Evolutionary conservation across 192 early-diverging fungal species (phyloP), one percentile per base, ranked within the genome.

Genomic region (Geranomyces variabilis): DNA sequence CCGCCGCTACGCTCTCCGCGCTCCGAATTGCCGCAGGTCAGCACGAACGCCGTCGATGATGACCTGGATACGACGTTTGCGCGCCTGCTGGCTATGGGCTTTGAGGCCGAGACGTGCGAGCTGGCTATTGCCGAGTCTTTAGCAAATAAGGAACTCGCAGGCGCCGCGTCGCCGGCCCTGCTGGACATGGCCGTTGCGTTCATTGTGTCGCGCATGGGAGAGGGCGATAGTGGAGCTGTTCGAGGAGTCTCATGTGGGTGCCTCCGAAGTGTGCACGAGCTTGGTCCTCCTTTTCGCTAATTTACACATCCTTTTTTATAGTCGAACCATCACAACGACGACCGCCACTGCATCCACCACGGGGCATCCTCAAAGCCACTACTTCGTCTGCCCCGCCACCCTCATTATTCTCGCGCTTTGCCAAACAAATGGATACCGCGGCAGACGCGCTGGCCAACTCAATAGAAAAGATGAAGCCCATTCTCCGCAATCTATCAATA

Each of bases 11-110:
- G 21, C 7, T 60, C 58, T 19, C 31, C 58, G 31, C 17, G 8
- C 7, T 60, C 58, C 22, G 15, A 28, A 19, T 26, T 26, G 9
- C 8, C n/a, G 29, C 22, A 7, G 58, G 24, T 29, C 29, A 8
- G 29, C 29, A 8, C 31, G 58, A 41, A 41, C 10, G 9, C 31
- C 29, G 17, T 30, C 29, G 22, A 29, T 15, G 69, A 73, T 9
- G 76, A 75, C 28, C 66, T 67, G 17, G 71, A 78, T 28, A 43
- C 66, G 17, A 60, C 59, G 6, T 70, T 75, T 15, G 77, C 73
- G 15, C 72, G 69, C 21, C 56, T 78, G 24, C 34, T 74, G 7
- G 22, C 66, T 5, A 75, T 78, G 72, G 77, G 77, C 24, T 78
- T 78, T 70, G 77, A 78, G n/a, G 22, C 46, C 12, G 44, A 74